Percentiles rank a stretch among this genome's conserved stretches.
phyloP scores from a whole-genome alignment of 345 rosid genomes.

The Microthlaspi erraticum region DNA sequence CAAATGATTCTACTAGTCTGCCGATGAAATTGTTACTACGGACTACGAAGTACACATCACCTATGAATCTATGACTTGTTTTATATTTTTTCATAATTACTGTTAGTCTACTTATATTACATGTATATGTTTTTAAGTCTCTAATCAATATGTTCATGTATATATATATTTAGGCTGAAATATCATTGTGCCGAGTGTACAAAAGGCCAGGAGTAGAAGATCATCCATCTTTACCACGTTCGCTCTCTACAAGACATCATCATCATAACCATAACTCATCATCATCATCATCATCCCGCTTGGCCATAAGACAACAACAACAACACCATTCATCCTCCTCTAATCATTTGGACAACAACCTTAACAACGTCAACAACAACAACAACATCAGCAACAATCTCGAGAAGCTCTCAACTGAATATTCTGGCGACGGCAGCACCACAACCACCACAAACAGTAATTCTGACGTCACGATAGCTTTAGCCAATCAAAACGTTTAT shows the following conservation, averaged over 20 bases:
- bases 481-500: slow-evolving; percentile 61
- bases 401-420: slow-evolving; percentile 43
- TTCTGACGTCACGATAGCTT: slow-evolving; percentile 68
- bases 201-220: slow-evolving; percentile 96
- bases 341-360: slow-evolving; percentile 42
- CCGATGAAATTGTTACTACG: not conserved
- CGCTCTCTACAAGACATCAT: slow-evolving; percentile 55
- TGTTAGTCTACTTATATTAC: not conserved
- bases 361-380: slow-evolving; percentile 42
- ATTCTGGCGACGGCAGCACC: slow-evolving; percentile 54
- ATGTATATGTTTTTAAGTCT: not conserved
- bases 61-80: not conserved
- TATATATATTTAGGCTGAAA: slow-evolving; percentile 68
- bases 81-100: not conserved
- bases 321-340: slow-evolving; percentile 39
- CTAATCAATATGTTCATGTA: slow-evolving; percentile 23
- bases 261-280: slow-evolving; percentile 32
- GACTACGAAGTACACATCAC: no score
- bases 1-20: not conserved
- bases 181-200: slow-evolving; percentile 94
- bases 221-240: slow-evolving; percentile 81
- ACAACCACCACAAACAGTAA: slow-evolving; percentile 48
- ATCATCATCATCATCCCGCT: slow-evolving; percentile 42
- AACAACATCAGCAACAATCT: slow-evolving; percentile 41
- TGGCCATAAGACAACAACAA: slow-evolving; percentile 43